Evolutionary conservation across 495 filamentous ascomycete genomes (phyloP), one percentile per base, ranked within the genome.

Genomic region (Bacidia gigantensis): DNA sequence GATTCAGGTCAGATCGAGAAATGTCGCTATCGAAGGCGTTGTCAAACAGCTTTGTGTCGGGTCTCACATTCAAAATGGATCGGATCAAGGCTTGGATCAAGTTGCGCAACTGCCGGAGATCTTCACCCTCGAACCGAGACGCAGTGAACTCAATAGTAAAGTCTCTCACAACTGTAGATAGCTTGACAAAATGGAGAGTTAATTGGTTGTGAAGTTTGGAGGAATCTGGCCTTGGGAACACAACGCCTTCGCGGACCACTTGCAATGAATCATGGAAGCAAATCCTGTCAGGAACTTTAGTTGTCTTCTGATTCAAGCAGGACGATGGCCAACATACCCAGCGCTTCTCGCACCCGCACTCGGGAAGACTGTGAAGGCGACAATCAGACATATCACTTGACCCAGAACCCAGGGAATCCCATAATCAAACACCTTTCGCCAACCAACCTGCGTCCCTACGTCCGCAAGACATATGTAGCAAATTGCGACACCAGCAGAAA

Each of bases 361-460:
- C 11, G 76, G 76, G 50, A 69, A 67, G 20, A 79, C 57, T 12
- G 60, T 44, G 17, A 62, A 56, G 56, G 72, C 71, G 32, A 78
- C 59, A 17, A 71, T 42, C 18, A 78, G 59, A 54, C 67, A 67
- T 42, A 80, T 63, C 3, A 62, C 71, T 54, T 79, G 72, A 3
- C 76, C 76, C 21, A 77, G 55, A 12, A 72, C 56, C 75, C 75
- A 80, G n/a, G 76, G 76, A 38, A 78, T 63, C 1, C 69, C 76
- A 60, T 77, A 79, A 47, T 67, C 62, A 52, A 72, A 69, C 7
- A 79, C 55, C 52, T 73, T 73, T 21, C 43, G 48, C 69, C 71
- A 75, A 35, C 68, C 58, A 22, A 75, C 63, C 20, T 53, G 26
- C 39, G 56, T 51, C 11, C 67, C 62, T 3, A 70, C 69, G 24